Evolutionary conservation across 495 filamentous ascomycete species (phyloP), one percentile per base, ranked within the genome.

Genomic region (Apodospora peruviana): DNA sequence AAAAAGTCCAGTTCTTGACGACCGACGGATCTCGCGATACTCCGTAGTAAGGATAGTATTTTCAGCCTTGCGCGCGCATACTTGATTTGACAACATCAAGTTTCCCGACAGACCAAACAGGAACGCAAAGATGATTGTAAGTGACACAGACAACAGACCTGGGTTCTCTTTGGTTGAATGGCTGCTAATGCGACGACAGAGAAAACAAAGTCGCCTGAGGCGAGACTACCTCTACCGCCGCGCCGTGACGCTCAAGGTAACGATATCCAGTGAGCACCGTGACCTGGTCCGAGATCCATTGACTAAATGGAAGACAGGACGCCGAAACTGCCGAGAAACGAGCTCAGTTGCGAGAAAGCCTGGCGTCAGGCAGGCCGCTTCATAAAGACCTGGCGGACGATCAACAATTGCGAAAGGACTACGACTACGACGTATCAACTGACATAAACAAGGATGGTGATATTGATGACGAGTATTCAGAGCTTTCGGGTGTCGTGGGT

Each of bases 181-280:
- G 24, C 21, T 40, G n/a, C 58, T 67, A 60, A 67, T 55, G 45
- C 8, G 1, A 14, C 41, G 40, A 23, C 44, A 79, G 74, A 73
- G 77, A 58, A 81, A 80, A 77, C 86, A 91, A 82, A 82, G 85
- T 55, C 84, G 90, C 51, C 83, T 91, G 68, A 81, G 93, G 56
- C 80, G 91, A 39, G 93, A 99, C 60, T 99, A 96, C 68, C 86
- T 99, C 59, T 95, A 96, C 66, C 86, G 93, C 37, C 73, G 61
- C 43, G 74, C 73, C 2, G 53, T 74, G 9, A 57, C 87, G 17
- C 84, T 99, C 40, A 86, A 86, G 51, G n/a, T n/a, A n/a, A n/a
- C n/a, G n/a, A n/a, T n/a, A n/a, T n/a, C n/a, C n/a, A n/a, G n/a
- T n/a, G n/a, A n/a, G n/a, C n/a, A n/a, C n/a, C n/a, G n/a, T n/a